Evolutionary conservation across 2,329 filamentous ascomycete genomes (phyloP).

Genomic region (Xylogone sp.): DNA sequence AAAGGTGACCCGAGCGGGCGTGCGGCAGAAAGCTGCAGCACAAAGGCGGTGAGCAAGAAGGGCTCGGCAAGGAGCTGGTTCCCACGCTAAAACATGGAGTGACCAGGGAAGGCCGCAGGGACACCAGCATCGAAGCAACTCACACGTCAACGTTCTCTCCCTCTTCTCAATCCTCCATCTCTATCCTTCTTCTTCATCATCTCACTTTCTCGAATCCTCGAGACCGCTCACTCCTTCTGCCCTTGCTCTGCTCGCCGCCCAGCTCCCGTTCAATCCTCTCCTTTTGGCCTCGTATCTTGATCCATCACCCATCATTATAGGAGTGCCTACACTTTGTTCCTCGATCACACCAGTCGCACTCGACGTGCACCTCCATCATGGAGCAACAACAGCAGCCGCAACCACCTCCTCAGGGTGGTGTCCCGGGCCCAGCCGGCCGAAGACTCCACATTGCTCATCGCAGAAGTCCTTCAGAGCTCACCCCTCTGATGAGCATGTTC

Average conservation of each 20-base stretch:
- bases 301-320: constrained; percentile 19
- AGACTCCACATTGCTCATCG: constrained; percentile 96
- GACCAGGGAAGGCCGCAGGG: neutral
- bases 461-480: constrained; percentile 94
- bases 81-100: neutral
- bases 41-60: neutral
- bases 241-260: constrained; percentile 15
- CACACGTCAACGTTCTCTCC: constrained; percentile 19
- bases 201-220: constrained; percentile 31
- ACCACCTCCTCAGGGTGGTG: constrained; percentile 48
- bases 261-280: constrained; percentile 19
- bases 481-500: constrained; percentile 94
- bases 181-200: constrained; percentile 38
- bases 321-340: constrained; percentile 19
- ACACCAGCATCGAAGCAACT: constrained; percentile 1
- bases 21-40: neutral
- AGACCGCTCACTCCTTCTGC: constrained; percentile 26
- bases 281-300: constrained; percentile 24
- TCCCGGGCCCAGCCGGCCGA: constrained; percentile 75
- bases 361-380: constrained; percentile 41
- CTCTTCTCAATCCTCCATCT: constrained; percentile 28
- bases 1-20: neutral
- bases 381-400: constrained; percentile 38
- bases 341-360: constrained; percentile 34
- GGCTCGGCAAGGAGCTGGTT: neutral